A percentile compares a stretch with the other conserved stretches of the same genome.
Evolutionary conservation across 1,284 basidiomycete species (phyloP).

Genomic region (Kwoniella shivajii): DNA sequence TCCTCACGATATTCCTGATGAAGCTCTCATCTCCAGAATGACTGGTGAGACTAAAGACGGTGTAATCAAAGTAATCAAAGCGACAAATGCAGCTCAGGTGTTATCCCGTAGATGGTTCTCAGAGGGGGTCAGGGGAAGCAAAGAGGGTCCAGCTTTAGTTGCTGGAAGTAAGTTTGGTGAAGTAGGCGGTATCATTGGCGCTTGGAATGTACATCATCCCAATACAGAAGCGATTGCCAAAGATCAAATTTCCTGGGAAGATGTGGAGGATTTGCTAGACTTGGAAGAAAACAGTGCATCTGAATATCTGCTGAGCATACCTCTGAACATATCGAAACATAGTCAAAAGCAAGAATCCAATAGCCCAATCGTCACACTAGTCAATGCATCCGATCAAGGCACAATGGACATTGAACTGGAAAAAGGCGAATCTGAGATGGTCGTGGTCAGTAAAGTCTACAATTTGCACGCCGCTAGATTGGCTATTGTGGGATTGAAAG

Average conservation of each 20-base stretch:
- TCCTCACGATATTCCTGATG: conserved; percentile 24
- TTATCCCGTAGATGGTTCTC: conserved; percentile 26
- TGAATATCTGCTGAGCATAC: conserved; percentile 6
- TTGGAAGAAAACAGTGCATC: conserved; percentile 5
- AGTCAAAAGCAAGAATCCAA: too few species aligned
- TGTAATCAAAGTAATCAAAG: conserved; percentile 15
- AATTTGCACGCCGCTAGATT: conserved; percentile 8
- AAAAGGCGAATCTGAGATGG: conserved; percentile 20
- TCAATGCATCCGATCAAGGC: background rate
- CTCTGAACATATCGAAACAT: background rate
- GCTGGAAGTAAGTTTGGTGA: conserved; percentile 13
- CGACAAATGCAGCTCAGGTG: background rate
- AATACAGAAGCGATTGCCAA: conserved; percentile 9
- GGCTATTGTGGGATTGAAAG: conserved; percentile 33
- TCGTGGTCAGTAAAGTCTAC: conserved; percentile 22
- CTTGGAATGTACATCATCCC: conserved; percentile 29
- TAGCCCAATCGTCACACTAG: background rate
- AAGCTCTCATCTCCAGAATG: conserved; percentile 19
- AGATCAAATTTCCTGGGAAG: conserved; percentile 15
- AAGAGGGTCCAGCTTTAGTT: conserved; percentile 27
- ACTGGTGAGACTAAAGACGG: conserved; percentile 13
- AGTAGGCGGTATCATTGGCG: conserved; percentile 21
- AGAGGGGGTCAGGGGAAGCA: conserved; percentile 19
- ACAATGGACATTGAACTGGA: conserved; percentile 10
- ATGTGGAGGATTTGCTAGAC: conserved; percentile 26